phyloP scores from a whole-genome alignment of 345 rosid species.

The Isatis tinctoria region DNA sequence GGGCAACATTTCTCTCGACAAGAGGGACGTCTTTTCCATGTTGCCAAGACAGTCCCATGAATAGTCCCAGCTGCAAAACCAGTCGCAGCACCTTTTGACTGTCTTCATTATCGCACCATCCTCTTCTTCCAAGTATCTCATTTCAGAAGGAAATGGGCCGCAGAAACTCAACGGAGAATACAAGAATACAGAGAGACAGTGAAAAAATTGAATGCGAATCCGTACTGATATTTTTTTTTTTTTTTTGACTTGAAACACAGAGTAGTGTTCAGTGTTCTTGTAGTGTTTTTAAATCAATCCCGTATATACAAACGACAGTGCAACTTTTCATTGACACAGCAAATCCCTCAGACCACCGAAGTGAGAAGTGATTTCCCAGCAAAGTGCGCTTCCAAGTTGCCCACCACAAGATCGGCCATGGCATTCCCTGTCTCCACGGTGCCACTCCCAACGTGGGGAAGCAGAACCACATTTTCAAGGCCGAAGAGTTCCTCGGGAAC shows the following conservation, averaged over 20 bases:
- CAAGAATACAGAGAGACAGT: background rate
- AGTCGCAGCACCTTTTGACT: slow-evolving; percentile 61
- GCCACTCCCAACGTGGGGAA: slow-evolving; percentile 66
- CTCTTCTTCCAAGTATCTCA: slow-evolving; percentile 68
- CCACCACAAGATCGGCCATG: slow-evolving; percentile 55
- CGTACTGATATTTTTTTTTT: too few relatives aligned
- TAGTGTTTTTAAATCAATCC: background rate
- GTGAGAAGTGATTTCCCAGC: slow-evolving; percentile 39
- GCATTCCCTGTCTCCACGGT: slow-evolving; percentile 46
- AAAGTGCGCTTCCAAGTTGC: slow-evolving; percentile 54
- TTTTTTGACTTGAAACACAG: background rate
- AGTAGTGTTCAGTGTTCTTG: background rate
- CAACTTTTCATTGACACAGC: background rate
- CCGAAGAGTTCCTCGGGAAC: slow-evolving; percentile 54
- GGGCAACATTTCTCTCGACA: slow-evolving; percentile 81
- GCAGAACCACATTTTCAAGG: slow-evolving; percentile 62
- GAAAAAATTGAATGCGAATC: background rate
- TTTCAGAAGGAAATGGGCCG: slow-evolving; percentile 41
- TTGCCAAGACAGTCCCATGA: slow-evolving; percentile 66
- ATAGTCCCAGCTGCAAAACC: slow-evolving; percentile 73
- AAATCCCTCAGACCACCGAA: slow-evolving; percentile 38
- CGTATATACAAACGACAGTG: background rate
- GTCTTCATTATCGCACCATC: slow-evolving; percentile 63
- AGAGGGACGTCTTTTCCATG: slow-evolving; percentile 93
- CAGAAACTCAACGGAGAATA: background rate